Evolutionary conservation across 1,139 yeast genomes (phyloP), one percentile per base, ranked within the genome.

Genomic region (Hyphopichia burtonii): DNA sequence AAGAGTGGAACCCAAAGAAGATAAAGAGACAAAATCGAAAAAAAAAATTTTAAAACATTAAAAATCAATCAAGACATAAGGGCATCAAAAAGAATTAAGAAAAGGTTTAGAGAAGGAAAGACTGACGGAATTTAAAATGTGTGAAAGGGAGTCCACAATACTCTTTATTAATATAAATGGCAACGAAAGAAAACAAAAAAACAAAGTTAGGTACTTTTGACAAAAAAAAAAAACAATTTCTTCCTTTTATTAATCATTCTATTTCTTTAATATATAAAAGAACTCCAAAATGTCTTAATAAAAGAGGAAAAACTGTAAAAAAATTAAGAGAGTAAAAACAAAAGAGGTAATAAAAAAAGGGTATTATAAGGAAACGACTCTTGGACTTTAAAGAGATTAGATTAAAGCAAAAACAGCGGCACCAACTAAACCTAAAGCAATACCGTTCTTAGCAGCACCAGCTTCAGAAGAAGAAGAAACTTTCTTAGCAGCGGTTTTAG

Each of bases 361-460:
- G 11, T 5, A 20, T 20, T 20, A 6, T 5, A 20, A 20, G 8
- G 5, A 25, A 9, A 8, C 12, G 28, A 25, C 28, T 7, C n/a
- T 25, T 25, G 28, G 28, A 25, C 28, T 25, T 9, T 9, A 8
- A 25, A 25, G 7, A 25, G 16, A 46, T 59, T 62, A 73, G 45
- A 76, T 59, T 49, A 78, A 68, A 43, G 78, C 76, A 51, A 76
- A 75, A 43, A 72, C 60, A 37, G 75, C 68, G 47, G 71, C 56
- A 52, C 78, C 80, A 34, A 75, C 59, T 41, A 76, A 55, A 52
- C 83, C 82, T 43, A 76, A 55, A 18, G 76, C 65, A 41, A 71
- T 50, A 44, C 64, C 55, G 32, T 55, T 51, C 52, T 63, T 41
- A 37, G 64, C 64, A 40, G 68, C 78, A 36, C 60, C 68, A 39